phyloP scores from a whole-genome alignment of 2,329 filamentous ascomycete species.

The Camillea tinctor region DNA sequence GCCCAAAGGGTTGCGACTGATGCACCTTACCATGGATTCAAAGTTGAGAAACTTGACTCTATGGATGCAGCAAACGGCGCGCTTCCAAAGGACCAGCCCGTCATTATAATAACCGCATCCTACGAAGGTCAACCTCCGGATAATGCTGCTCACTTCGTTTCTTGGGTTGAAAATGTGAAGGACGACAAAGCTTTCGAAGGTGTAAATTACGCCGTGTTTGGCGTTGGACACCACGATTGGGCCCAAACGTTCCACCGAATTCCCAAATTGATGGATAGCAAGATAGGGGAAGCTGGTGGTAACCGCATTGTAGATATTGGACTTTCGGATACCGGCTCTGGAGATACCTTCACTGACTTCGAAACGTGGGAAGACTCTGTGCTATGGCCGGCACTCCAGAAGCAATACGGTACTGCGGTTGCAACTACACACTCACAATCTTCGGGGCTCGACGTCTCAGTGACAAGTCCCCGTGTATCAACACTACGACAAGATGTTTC shows the following conservation, averaged over 20 bases:
- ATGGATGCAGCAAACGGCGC: conserved; percentile 62
- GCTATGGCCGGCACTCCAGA: conserved; percentile 50
- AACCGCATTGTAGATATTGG: conserved; percentile 46
- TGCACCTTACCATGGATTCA: conserved; percentile 59
- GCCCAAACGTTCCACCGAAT: conserved; percentile 54
- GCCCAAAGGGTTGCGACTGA: conserved; percentile 61
- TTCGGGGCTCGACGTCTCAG: conserved; percentile 43
- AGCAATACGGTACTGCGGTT: conserved; percentile 28
- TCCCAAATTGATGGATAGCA: conserved; percentile 51
- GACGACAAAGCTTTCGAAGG: conserved; percentile 49
- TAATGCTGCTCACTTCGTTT: conserved; percentile 67
- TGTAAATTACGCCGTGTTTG: conserved; percentile 67
- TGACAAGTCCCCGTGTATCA: conserved; percentile 54
- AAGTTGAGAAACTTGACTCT: conserved; percentile 49
- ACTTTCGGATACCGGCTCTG: conserved; percentile 50
- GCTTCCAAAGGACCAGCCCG: conserved; percentile 58
- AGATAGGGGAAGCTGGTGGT: conserved; percentile 47
- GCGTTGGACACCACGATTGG: conserved; percentile 57
- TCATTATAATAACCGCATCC: conserved; percentile 66
- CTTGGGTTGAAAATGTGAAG: conserved; percentile 60
- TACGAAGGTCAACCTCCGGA: conserved; percentile 75
- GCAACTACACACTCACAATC: conserved; percentile 16
- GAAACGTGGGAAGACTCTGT: conserved; percentile 56
- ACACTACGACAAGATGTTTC: conserved; percentile 63
- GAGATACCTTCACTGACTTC: conserved; percentile 56